These are phyloP conservation scores for Basipetospora chlamydospora DNA, from an alignment of 2,329 filamentous ascomycete species.

Conservation along the genomic window DNA sequence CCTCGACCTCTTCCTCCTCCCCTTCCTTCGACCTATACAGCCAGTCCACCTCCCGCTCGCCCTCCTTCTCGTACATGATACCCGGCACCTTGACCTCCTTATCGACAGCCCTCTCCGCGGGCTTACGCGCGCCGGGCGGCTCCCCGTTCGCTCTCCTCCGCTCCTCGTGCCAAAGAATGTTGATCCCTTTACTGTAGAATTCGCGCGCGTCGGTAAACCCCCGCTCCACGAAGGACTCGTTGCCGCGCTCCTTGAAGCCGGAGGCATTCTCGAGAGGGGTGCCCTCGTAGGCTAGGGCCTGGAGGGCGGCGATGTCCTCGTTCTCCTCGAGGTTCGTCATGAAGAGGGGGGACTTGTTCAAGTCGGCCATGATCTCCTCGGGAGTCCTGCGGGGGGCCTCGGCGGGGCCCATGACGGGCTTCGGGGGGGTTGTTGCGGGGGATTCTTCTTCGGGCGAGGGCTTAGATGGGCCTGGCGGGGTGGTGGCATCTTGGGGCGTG, in stretches of 20 bases:
- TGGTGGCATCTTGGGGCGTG: not conserved
- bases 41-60: no score
- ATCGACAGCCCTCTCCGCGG: no score
- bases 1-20: no score
- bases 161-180: constrained; percentile 53
- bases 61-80: constrained; percentile 10
- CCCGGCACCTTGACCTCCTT: no score
- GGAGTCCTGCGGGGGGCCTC: constrained; percentile 26
- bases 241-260: constrained; percentile 84
- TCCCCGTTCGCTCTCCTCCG: constrained; percentile 31
- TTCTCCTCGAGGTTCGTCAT: constrained; percentile 92
- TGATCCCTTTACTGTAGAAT: constrained; percentile 80
- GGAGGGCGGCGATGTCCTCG: constrained; percentile 68
- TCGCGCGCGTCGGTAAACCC: constrained; percentile 74
- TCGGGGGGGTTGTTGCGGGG: constrained; percentile 28
- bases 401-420: constrained; percentile 33
- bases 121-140: no score
- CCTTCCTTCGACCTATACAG: no score
- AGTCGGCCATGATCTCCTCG: constrained; percentile 40
- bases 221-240: constrained; percentile 66
- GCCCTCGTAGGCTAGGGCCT: constrained; percentile 85
- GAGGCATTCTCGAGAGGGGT: constrained; percentile 67
- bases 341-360: constrained; percentile 64
- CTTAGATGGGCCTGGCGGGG: no score
- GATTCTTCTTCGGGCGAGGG: not conserved